Conservation (phyloP, 2,329 filamentous ascomycete genomes). For the Orbilia ellipsospora region DNA sequence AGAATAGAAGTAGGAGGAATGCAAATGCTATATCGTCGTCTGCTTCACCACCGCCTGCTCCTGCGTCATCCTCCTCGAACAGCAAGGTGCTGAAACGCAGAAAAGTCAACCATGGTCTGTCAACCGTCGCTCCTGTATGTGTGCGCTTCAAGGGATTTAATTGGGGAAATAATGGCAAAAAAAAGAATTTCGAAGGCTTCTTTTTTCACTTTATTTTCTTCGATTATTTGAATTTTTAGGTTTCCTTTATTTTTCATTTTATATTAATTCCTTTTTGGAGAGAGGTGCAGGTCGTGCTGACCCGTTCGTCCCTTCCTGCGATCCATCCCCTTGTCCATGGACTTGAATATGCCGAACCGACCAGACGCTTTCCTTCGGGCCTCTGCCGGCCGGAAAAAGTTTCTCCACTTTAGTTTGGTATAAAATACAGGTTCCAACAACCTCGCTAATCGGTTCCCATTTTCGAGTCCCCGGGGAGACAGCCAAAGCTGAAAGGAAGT, state of each 20-base stretch:
- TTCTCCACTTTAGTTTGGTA: conserved; percentile 46
- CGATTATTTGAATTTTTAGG: conserved; percentile 34
- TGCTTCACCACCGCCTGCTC: conserved; percentile 60
- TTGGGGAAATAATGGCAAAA: conserved; percentile 47
- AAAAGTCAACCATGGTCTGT: conserved; percentile 88
- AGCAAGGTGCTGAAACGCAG: conserved; percentile 71
- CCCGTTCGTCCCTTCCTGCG: conserved; percentile 60
- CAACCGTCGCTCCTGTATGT: conserved; percentile 55
- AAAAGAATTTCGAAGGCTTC: conserved; percentile 56
- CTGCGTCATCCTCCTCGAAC: conserved; percentile 70
- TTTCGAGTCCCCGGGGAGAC: conserved; percentile 38
- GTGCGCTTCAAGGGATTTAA: conserved; percentile 56
- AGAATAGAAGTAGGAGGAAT: conserved; percentile 59
- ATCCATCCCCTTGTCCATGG: conserved; percentile 25
- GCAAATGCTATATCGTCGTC: conserved; percentile 50
- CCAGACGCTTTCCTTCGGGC: conserved; percentile 50
- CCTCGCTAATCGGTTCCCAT: conserved; percentile 54
- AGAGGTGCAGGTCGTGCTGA: conserved; percentile 65
- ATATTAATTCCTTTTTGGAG: conserved; percentile 57
- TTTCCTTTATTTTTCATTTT: conserved; percentile 45
- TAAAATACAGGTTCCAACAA: conserved; percentile 50
- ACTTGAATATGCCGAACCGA: conserved; percentile 53
- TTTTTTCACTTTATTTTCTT: conserved; percentile 12
- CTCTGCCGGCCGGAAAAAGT: conserved; percentile 53
- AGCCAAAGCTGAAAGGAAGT: conserved; percentile 16